Base-by-base conservation (phyloP, 805 yeast genomes). In the Nakazawaea populi region DNA sequence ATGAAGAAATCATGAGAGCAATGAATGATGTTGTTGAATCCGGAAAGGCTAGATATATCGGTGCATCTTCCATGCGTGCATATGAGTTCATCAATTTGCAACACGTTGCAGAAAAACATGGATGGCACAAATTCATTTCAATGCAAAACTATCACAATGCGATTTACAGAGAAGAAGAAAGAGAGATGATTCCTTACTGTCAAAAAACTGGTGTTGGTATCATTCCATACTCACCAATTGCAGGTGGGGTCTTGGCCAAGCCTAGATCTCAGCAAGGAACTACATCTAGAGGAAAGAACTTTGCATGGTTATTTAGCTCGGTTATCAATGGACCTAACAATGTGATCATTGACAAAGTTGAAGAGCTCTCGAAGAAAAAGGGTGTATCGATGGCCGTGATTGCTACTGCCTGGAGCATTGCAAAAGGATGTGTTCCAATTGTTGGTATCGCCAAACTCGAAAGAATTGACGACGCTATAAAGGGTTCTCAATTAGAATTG, bases 141-240 rank as follows among this genome's bases (percentile, higher is more conserved):
- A 75, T 80, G 77, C 87, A 83, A 62, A 74, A 75, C 57, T 74
- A 65, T 60, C 77, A 82, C 64, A 80, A 79, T 57, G 64, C 82
- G 55, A 49, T 81, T 8, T 69, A 78, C 57, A 68, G 87, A 29
- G 87, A 82, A 58, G 87, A 82, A 48, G 87, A 82, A 59, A 65
- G 82, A 12, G 87, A 83, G 58, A 67, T 80, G 73, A 76, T 72
- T 52, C 78, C 76, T 28, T 82, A 65, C 61, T 79, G 84, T 54
- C 63, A 74, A 29, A 70, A 68, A 46, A 74, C 74, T 11, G 76
- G 76, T 14, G 75, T 83, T 39, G 85, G 82, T 2, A 48, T 80
- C 27, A 71, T 79, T 42, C 85, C 85, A n/a, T 82, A 80, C 78
- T 76, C 83, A 6, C 86, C 87, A 30, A 60, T 72, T 49, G 82